phyloP scores from a whole-genome alignment of 257 asterid species.

The Solanum chilense region DNA sequence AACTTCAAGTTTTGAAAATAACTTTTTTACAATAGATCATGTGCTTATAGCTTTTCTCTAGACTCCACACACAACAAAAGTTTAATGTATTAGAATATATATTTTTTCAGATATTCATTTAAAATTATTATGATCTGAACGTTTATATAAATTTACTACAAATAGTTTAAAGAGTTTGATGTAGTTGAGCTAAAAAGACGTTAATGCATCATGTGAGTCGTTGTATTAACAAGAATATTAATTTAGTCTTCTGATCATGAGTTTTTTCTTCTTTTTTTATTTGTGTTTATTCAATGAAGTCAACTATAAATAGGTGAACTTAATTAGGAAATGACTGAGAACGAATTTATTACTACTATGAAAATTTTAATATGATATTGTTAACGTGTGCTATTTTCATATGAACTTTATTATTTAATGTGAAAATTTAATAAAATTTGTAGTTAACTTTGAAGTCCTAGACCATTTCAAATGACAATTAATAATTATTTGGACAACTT shows the following conservation, averaged over 20 bases:
- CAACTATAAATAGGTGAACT: neutral
- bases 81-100: accelerated
- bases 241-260: neutral
- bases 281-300: neutral
- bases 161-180: too few species aligned
- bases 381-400: neutral
- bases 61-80: accelerated
- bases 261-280: neutral
- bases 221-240: neutral
- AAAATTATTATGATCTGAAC: too few species aligned
- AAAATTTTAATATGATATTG: neutral
- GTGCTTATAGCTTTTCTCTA: too few species aligned
- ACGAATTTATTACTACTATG: neutral
- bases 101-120: too few species aligned
- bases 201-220: neutral
- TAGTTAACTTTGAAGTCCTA: neutral
- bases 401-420: neutral
- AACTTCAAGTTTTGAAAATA: too few species aligned
- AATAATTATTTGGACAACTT: neutral
- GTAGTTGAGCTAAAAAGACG: neutral
- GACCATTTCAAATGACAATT: neutral
- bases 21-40: too few species aligned
- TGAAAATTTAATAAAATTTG: neutral
- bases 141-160: too few species aligned
- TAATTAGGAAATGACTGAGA: neutral